A percentile compares a stretch with the other conserved stretches of the same genome.
Evolutionary conservation across 768 basidiomycete species (phyloP).

Genomic region (Daedaleopsis nitida): DNA sequence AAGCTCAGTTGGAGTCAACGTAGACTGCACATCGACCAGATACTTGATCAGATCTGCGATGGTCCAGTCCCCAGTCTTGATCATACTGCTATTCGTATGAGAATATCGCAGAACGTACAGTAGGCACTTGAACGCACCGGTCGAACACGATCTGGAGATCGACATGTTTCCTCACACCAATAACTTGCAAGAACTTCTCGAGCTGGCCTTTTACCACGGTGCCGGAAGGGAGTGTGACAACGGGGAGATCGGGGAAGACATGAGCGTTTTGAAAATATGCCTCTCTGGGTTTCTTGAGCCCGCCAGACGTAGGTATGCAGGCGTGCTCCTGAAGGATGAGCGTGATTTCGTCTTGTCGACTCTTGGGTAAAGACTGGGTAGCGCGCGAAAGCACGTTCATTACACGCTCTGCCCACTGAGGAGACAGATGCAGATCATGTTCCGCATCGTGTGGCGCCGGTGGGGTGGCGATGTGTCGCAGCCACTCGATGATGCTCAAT

Average conservation of each 20-base stretch:
- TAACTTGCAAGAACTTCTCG: constrained; percentile 67
- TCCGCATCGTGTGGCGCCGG: constrained; percentile 46
- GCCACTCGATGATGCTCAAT: constrained; percentile 74
- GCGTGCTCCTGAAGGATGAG: constrained; percentile 43
- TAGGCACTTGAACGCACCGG: constrained; percentile 46
- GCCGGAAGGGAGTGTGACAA: constrained; percentile 72
- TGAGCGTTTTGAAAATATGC: constrained; percentile 86
- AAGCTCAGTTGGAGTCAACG: constrained; percentile 57
- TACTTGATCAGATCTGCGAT: constrained; percentile 85
- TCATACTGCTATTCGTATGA: constrained; percentile 57
- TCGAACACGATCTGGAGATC: constrained; percentile 93
- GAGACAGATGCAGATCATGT: constrained; percentile 64
- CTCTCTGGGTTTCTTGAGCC: constrained; percentile 71
- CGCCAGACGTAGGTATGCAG: constrained; percentile 58
- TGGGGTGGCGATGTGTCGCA: constrained; percentile 60
- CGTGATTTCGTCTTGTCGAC: constrained; percentile 44
- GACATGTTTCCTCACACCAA: constrained; percentile 90
- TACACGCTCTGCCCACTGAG: constrained; percentile 81
- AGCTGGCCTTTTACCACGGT: constrained; percentile 62
- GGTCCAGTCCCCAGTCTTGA: constrained; percentile 89
- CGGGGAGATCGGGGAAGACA: constrained; percentile 87
- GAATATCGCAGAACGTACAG: background rate
- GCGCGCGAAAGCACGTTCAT: constrained; percentile 63
- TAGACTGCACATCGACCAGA: constrained; percentile 77
- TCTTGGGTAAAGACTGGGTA: constrained; percentile 65